Base-by-base conservation (phyloP, 768 basidiomycete genomes). In the Lentinula raphanica region DNA sequence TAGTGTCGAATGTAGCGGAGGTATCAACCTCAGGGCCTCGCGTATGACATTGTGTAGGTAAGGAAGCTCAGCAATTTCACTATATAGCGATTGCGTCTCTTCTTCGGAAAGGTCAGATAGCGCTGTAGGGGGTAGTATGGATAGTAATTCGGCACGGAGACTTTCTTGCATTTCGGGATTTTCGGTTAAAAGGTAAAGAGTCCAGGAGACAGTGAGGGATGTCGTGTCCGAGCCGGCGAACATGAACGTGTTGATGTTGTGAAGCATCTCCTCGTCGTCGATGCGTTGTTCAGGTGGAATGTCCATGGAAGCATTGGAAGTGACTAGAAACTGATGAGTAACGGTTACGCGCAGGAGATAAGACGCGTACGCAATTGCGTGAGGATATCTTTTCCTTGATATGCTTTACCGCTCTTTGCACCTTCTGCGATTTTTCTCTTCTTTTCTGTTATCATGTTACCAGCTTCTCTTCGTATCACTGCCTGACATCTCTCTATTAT, bases 221-320 rank as follows among this genome's bases (percentile, higher is more conserved):
- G 88, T 88, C 0, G 92, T 92, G 65, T 95, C 92, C 12, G 93
- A 91, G 3, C 94, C 94, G 21, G 89, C 92, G 67, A 94, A 92
- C 79, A 94, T 84, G 69, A 95, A 90, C 0, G 92, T 94, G 64
- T 90, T 92, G 70, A 95, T 86, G 59, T 86, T 93, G 65, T 91
- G 77, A 11, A 94, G 76, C 51, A 95, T 86, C 65, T 96, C 94
- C 29, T 88, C 85, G 66, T 97, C 94, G 0, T 92, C 88, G 62
- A 96, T 85, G 35, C 86, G 82, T 61, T 88, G 83, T 49, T 88
- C 85, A 0, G 75, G 74, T 31, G 84, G 78, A 15, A 91, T 73
- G 59, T 93, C 89, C 0, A 75, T 80, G 2, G 90, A 84, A 59
- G 84, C 66, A 68, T 95, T 96, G 2, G 92, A 89, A 71, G 88